phyloP scores from a whole-genome alignment of 345 rosid genomes.

The Pseudoturritis turrita region DNA sequence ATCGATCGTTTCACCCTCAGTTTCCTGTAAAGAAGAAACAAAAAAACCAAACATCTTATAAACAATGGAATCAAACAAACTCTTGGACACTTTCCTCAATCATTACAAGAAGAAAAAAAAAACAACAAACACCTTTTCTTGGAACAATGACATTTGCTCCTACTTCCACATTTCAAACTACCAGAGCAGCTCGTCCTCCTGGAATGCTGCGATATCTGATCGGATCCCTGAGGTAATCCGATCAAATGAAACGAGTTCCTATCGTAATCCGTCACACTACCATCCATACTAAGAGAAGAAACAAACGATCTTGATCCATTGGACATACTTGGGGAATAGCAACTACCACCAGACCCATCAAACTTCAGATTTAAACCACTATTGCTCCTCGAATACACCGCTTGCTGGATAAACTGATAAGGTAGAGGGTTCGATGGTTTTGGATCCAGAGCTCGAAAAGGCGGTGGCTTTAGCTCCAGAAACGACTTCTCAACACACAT shows the following conservation, averaged over 20 bases:
- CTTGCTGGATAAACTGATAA: slow-evolving; percentile 40
- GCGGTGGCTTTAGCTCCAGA: slow-evolving; percentile 40
- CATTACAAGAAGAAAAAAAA: neutral
- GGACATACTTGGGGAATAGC: slow-evolving; percentile 47
- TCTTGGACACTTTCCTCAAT: neutral
- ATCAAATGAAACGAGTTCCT: slow-evolving; percentile 50
- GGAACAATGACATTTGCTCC: slow-evolving; percentile 68
- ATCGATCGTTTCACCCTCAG: slow-evolving; percentile 55
- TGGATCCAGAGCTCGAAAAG: slow-evolving; percentile 27
- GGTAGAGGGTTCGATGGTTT: too few relatives aligned
- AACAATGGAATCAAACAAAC: neutral
- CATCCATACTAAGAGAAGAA: slow-evolving; percentile 63
- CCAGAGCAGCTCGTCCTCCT: slow-evolving; percentile 47
- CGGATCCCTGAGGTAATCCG: slow-evolving; percentile 47
- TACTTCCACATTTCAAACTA: slow-evolving; percentile 45
- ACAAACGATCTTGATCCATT: slow-evolving; percentile 58
- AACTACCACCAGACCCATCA: slow-evolving; percentile 43
- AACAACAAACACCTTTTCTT: slow-evolving; percentile 33
- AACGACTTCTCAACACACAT: slow-evolving; percentile 40
- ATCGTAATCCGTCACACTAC: slow-evolving; percentile 39
- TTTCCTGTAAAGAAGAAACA: slow-evolving; percentile 43
- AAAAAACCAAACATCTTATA: neutral
- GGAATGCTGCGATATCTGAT: slow-evolving; percentile 45
- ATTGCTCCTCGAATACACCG: slow-evolving; percentile 38
- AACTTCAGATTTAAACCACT: slow-evolving; percentile 54